Evolutionary conservation across 2,329 filamentous ascomycete species (phyloP), one percentile per base, ranked within the genome.

Genomic region (Pseudogymnoascus sp.): DNA sequence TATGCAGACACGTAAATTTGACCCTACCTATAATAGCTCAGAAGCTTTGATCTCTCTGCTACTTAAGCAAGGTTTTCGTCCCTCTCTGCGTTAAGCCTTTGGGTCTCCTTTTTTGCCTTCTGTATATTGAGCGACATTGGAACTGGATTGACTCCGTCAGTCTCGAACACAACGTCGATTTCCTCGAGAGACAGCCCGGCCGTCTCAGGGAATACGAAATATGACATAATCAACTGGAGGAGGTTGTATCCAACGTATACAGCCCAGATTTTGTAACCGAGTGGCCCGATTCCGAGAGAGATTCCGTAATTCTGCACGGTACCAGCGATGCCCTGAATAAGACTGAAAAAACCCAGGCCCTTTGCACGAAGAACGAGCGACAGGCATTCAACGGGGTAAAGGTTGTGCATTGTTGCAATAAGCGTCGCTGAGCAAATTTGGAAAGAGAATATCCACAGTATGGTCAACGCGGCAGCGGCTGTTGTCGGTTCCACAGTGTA

Each of bases 91-190:
- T 64, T 61, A 23, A 70, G 67, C 11, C 64, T 63, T 1, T 42
- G 62, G 63, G 69, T 72, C 61, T 72, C 71, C 62, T 70, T 74
- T 69, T 76, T 76, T 16, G 75, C 75, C 60, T 72, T 74, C 62
- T 76, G 71, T 19, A 77, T 75, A 66, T 76, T 70, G 65, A 73
- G 62, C 8, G 71, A 75, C 75, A 79, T 78, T 70, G 77, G 77
- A 1, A 78, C 77, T 5, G 76, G 76, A 42, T 68, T 64, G 14
- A 77, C 72, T 5, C 75, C 76, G 4, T 73, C 72, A 0, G 76
- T 79, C 66, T 78, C 82, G 63, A 86, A 85, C 62, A 85, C 82
- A 45, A 78, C 79, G 66, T 84, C 81, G 60, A 84, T 84, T 71
- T 84, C 81, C 69, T 84, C 82, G 45, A 84, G 73, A 22, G 75